Evolutionary conservation across 371 early-diverging fungal species (phyloP).

Genomic region (Apophysomyces variabilis): DNA sequence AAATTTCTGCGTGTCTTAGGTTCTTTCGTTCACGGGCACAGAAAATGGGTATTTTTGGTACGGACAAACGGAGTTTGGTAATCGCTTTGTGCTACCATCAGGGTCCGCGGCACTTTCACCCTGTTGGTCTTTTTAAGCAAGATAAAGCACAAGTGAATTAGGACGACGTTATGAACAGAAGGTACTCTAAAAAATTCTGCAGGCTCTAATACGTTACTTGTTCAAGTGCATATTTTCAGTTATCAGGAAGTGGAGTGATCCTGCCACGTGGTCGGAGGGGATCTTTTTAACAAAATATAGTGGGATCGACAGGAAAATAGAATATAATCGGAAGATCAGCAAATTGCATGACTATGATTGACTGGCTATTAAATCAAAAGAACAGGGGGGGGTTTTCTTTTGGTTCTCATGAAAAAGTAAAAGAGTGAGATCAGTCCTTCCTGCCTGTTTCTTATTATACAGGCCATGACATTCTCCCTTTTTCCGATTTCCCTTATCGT

Average conservation of each 20-base stretch:
- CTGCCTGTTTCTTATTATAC: not conserved
- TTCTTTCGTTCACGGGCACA: not conserved
- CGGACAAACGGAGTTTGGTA: not conserved
- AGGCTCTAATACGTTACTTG: not conserved
- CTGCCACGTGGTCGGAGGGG: slow-evolving; percentile 6
- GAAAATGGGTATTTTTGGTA: not conserved
- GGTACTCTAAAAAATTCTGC: too few relatives aligned
- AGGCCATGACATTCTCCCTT: not conserved
- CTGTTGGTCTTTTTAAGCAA: too few relatives aligned
- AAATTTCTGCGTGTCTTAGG: slow-evolving; percentile 5
- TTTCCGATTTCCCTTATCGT: not conserved
- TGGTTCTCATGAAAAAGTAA: not conserved
- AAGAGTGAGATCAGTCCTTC: too few relatives aligned
- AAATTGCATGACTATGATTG: slow-evolving; percentile 1
- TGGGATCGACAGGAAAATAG: not conserved
- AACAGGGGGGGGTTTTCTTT: not conserved
- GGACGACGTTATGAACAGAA: too few relatives aligned
- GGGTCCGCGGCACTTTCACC: slow-evolving; percentile 1
- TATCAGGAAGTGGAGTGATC: not conserved
- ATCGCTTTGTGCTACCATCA: not conserved
- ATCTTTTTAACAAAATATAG: not conserved
- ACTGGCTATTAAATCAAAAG: not conserved
- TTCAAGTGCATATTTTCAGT: not conserved
- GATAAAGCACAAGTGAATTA: too few relatives aligned
- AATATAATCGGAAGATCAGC: slow-evolving; percentile 7